Conservation (phyloP, 208 protist species). For the Wallacemonas rigidus region DNA sequence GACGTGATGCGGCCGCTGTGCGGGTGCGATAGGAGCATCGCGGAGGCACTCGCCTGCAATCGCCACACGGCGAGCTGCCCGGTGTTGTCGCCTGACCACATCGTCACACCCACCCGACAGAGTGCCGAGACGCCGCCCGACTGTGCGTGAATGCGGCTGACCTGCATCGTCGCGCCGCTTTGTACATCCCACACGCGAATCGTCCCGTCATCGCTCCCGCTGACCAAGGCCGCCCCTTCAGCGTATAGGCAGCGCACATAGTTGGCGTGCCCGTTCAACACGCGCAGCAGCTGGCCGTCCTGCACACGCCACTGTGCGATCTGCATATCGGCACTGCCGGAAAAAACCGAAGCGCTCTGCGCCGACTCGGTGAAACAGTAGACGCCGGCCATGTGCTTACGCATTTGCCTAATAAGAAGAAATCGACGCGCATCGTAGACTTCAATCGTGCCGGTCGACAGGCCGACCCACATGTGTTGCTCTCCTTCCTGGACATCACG, state of each 20-base stretch:
- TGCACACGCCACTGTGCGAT: conserved; percentile 77
- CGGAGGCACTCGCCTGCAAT: conserved; percentile 38
- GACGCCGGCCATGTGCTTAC: conserved; percentile 77
- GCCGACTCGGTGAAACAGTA: conserved; percentile 61
- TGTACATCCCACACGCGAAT: conserved; percentile 78
- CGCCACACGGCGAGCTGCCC: conserved; percentile 69
- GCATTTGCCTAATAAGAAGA: conserved; percentile 52
- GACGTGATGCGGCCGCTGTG: conserved; percentile 49
- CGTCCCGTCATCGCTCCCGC: conserved; percentile 79
- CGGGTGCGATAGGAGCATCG: conserved; percentile 40
- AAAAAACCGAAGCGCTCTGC: conserved; percentile 47
- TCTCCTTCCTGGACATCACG: conserved; percentile 21
- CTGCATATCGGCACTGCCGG: conserved; percentile 79
- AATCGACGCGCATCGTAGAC: conserved; percentile 61
- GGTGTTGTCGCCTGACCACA: conserved; percentile 86
- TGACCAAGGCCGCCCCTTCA: conserved; percentile 74
- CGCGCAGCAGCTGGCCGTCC: conserved; percentile 63
- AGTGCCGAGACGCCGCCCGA: conserved; percentile 75
- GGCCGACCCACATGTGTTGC: conserved; percentile 79
- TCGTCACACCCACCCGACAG: conserved; percentile 76
- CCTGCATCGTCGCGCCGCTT: conserved; percentile 44
- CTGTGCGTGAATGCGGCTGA: conserved; percentile 53
- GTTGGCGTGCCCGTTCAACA: conserved; percentile 75
- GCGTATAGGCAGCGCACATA: conserved; percentile 88
- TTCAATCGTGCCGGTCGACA: conserved; percentile 80